Percentiles rank a stretch among this genome's conserved stretches.
Evolutionary conservation across 306 rosid species (phyloP).

Genomic region (Echinosophora koreensis): DNA sequence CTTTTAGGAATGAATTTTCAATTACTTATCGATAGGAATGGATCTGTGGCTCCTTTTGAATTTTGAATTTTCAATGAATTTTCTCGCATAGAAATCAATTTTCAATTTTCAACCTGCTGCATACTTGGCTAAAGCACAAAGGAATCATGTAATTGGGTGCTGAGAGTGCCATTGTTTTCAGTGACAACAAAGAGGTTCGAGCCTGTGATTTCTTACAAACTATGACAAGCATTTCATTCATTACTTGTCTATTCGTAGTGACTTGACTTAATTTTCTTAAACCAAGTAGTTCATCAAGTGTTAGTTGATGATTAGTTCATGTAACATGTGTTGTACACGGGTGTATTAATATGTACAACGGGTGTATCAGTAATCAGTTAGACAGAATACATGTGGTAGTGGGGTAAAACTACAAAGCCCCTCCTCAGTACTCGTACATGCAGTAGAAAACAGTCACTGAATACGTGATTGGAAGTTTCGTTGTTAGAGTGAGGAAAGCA

Average conservation of each 20-base stretch:
- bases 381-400: neutral
- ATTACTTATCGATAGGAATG: neutral
- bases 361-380: too few species aligned
- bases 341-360: too few species aligned
- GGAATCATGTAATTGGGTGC: neutral
- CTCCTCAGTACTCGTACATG: slow-evolving; percentile 32
- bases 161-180: neutral
- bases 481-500: slow-evolving; percentile 47
- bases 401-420: slow-evolving; percentile 39
- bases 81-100: too few species aligned
- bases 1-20: neutral
- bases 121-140: neutral
- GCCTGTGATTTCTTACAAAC: slow-evolving; percentile 21
- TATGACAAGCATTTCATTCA: neutral
- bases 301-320: too few species aligned
- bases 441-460: slow-evolving; percentile 10
- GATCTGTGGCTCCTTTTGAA: slow-evolving; percentile 1
- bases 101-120: neutral
- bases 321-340: too few species aligned
- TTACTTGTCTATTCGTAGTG: too few species aligned
- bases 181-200: neutral
- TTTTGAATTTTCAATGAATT: neutral
- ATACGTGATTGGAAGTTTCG: slow-evolving; percentile 46
- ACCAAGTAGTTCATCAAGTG: neutral
- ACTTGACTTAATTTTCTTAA: slow-evolving; percentile 31